These are phyloP conservation scores for Pyrus betulifolia DNA, from an alignment of 306 rosid species.

Conservation along the genomic window DNA sequence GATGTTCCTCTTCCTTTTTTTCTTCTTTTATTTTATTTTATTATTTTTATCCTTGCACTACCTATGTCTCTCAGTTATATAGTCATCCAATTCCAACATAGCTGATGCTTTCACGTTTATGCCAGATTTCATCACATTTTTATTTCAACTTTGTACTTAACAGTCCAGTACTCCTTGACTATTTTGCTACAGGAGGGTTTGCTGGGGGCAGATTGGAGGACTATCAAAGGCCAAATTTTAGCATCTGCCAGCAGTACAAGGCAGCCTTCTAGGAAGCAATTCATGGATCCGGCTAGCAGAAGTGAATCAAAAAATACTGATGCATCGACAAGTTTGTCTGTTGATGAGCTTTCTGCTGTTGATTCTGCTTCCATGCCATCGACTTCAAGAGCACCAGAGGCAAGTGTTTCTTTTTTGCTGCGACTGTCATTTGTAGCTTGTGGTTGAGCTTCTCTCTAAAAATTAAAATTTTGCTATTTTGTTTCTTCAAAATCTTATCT, in stretches of 20 bases:
- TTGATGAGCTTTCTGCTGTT: constrained; percentile 60
- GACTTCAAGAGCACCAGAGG: constrained; percentile 82
- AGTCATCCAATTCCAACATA: neutral
- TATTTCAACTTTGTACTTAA: neutral
- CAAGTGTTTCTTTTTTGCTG: constrained; percentile 20
- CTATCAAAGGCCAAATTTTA: constrained; percentile 71
- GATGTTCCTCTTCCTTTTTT: neutral
- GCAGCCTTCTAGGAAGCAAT: constrained; percentile 66
- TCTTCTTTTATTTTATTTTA: too few relatives aligned
- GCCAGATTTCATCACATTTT: neutral
- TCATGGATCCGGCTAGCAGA: constrained; percentile 56
- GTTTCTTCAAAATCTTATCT: neutral
- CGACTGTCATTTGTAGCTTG: neutral
- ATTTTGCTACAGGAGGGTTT: constrained; percentile 50
- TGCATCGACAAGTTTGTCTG: constrained; percentile 74
- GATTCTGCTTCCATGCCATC: constrained; percentile 77
- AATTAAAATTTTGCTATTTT: neutral
- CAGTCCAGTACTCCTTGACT: neutral
- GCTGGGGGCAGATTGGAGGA: constrained; percentile 72
- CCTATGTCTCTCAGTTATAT: neutral
- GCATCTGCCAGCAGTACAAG: constrained; percentile 52
- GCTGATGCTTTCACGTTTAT: neutral
- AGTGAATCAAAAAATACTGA: constrained; percentile 81
- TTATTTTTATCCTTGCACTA: too few relatives aligned
- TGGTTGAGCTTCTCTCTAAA: neutral